A percentile compares a stretch with the other conserved stretches of the same genome.
Evolutionary conservation across 2,329 filamentous ascomycete genomes (phyloP).

Genomic region (Clarireedia sp.): DNA sequence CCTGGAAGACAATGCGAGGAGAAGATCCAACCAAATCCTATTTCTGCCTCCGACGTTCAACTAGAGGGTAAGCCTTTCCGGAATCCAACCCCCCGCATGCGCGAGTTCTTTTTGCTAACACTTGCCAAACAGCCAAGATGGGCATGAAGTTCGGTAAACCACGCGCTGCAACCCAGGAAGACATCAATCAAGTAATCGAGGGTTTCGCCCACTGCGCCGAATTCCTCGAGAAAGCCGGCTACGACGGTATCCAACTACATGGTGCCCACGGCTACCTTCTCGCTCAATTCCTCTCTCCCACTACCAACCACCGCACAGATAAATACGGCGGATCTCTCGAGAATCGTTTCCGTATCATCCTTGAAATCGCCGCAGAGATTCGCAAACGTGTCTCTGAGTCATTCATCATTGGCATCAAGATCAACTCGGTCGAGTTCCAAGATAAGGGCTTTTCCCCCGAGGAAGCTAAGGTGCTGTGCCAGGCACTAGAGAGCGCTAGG

Average conservation of each 20-base stretch:
- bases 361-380: slow-evolving; percentile 53
- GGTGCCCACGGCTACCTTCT: slow-evolving; percentile 28
- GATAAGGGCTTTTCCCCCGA: slow-evolving; percentile 49
- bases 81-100: not conserved
- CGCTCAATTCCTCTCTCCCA: slow-evolving; percentile 26
- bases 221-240: slow-evolving; percentile 55
- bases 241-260: slow-evolving; percentile 37
- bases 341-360: slow-evolving; percentile 36
- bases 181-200: slow-evolving; percentile 50
- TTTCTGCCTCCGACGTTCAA: slow-evolving; percentile 35
- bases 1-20: slow-evolving; percentile 40
- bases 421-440: slow-evolving; percentile 52
- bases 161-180: slow-evolving; percentile 42
- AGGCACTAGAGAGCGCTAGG: slow-evolving; percentile 39
- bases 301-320: slow-evolving; percentile 27
- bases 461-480: slow-evolving; percentile 47
- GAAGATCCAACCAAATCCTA: slow-evolving; percentile 31
- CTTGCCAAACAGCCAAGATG: slow-evolving; percentile 27
- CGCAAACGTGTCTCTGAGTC: slow-evolving; percentile 31
- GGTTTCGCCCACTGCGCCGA: slow-evolving; percentile 54
- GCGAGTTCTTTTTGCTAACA: not conserved
- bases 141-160: slow-evolving; percentile 46
- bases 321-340: slow-evolving; percentile 27
- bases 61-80: slow-evolving; percentile 25
- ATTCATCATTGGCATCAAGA: slow-evolving; percentile 47